Evolutionary conservation across 805 yeast species (phyloP).

Genomic region (Hanseniaspora taiwanica): DNA sequence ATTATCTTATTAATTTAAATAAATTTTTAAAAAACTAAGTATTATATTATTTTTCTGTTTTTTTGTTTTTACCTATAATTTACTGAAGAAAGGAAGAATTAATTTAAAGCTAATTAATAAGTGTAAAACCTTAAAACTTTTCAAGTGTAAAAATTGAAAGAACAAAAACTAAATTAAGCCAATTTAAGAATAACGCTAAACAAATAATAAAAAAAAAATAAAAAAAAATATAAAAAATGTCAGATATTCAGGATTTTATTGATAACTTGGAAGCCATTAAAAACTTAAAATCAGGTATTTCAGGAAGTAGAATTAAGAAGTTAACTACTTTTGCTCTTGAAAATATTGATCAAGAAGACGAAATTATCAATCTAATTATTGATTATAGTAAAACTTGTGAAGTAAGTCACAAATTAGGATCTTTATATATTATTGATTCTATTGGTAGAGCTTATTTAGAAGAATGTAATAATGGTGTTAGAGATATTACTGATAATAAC

Average conservation of each 20-base stretch:
- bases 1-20: no score
- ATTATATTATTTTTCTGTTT: no score
- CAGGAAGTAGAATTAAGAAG: constrained; percentile 87
- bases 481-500: constrained; percentile 29
- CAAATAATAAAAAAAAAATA: neutral
- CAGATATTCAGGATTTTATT: constrained; percentile 25
- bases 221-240: constrained; percentile 10
- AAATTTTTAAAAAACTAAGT: no score
- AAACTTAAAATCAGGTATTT: constrained; percentile 72
- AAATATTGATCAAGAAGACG: constrained; percentile 35
- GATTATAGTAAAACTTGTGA: constrained; percentile 56
- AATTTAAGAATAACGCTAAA: neutral
- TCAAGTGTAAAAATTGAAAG: no score
- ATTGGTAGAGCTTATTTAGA: constrained; percentile 77
- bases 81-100: no score
- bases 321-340: constrained; percentile 66
- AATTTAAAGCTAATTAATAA: no score
- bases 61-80: no score
- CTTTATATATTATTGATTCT: constrained; percentile 84
- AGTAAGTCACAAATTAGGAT: constrained; percentile 75
- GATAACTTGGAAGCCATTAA: constrained; percentile 30
- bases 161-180: neutral
- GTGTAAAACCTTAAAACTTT: no score
- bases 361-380: constrained; percentile 16
- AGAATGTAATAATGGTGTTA: constrained; percentile 34